Conservation (phyloP, 1,284 basidiomycete genomes). For the Stygiomarasmius scandens region DNA sequence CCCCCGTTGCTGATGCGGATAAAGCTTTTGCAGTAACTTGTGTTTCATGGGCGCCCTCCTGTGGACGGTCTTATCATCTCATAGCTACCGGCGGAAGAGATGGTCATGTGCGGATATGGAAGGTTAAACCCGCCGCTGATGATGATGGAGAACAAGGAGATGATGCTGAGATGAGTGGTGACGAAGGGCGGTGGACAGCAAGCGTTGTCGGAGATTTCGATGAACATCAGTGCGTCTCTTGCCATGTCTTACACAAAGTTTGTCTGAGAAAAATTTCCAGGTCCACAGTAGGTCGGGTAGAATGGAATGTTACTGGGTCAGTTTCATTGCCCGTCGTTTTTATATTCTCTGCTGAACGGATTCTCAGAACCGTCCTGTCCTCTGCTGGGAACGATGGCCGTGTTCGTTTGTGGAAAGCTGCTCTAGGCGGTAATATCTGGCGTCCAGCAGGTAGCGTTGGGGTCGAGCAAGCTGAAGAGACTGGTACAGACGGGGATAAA, state of each 20-base stretch:
- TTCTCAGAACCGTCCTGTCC: slow-evolving; percentile 78
- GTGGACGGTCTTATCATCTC: slow-evolving; percentile 89
- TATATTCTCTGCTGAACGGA: too few relatives aligned
- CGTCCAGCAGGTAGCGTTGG: slow-evolving; percentile 75
- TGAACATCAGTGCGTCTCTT: slow-evolving; percentile 64
- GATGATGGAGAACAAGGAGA: slow-evolving; percentile 42
- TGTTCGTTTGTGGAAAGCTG: slow-evolving; percentile 87
- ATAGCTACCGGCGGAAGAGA: slow-evolving; percentile 87
- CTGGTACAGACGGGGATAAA: background rate
- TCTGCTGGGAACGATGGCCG: slow-evolving; percentile 90
- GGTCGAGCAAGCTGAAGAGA: slow-evolving; percentile 56
- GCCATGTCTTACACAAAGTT: background rate
- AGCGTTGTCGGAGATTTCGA: slow-evolving; percentile 84
- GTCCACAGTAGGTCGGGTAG: slow-evolving; percentile 71
- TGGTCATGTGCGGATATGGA: slow-evolving; percentile 88
- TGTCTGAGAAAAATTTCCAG: slow-evolving; percentile 32
- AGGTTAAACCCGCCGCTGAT: slow-evolving; percentile 57
- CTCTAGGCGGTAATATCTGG: slow-evolving; percentile 71
- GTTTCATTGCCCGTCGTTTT: slow-evolving; percentile 26
- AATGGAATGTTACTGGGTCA: slow-evolving; percentile 89
- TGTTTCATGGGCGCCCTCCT: slow-evolving; percentile 89
- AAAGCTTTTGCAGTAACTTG: slow-evolving; percentile 67
- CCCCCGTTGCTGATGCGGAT: slow-evolving; percentile 23
- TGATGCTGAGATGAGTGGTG: slow-evolving; percentile 26
- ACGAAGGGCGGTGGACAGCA: slow-evolving; percentile 65